Percentiles rank a stretch among this genome's conserved stretches.
Conservation (phyloP, 2,329 filamentous ascomycete species). For the Exophiala alcalophila region DNA sequence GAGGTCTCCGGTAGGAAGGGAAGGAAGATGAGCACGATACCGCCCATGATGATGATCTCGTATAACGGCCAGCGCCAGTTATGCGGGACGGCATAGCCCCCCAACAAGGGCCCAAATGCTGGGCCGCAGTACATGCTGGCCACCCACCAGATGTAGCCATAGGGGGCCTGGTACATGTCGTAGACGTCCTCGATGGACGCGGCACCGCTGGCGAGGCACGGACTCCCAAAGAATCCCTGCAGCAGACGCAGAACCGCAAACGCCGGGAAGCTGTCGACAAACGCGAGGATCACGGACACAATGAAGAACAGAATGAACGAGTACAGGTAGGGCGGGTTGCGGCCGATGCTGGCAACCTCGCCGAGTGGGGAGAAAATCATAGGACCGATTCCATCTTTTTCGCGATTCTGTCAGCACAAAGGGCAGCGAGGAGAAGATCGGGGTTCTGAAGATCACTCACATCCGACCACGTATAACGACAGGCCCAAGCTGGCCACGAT, state of each 20-base stretch:
- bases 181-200: conserved; percentile 50
- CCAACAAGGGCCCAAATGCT: conserved; percentile 47
- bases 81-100: conserved; percentile 57
- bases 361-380: conserved; percentile 64
- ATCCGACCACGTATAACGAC: conserved; percentile 36
- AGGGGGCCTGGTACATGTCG: conserved; percentile 54
- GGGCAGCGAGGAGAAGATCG: too few relatives aligned
- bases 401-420: too few relatives aligned
- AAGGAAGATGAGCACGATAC: conserved; percentile 57
- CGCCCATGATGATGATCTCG: conserved; percentile 61
- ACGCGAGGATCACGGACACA: conserved; percentile 61
- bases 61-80: conserved; percentile 58
- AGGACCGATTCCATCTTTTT: conserved; percentile 57
- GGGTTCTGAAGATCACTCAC: conserved; percentile 7
- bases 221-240: conserved; percentile 64
- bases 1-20: conserved; percentile 64
- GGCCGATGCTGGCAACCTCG: conserved; percentile 64
- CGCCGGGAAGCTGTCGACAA: conserved; percentile 61
- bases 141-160: conserved; percentile 60
- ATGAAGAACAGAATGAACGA: conserved; percentile 68
- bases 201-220: conserved; percentile 59
- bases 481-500: conserved; percentile 34
- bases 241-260: conserved; percentile 64
- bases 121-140: conserved; percentile 36
- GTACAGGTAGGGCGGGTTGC: conserved; percentile 65